phyloP scores from a whole-genome alignment of 1,284 basidiomycete genomes.

The Acaromyces ingoldii region DNA sequence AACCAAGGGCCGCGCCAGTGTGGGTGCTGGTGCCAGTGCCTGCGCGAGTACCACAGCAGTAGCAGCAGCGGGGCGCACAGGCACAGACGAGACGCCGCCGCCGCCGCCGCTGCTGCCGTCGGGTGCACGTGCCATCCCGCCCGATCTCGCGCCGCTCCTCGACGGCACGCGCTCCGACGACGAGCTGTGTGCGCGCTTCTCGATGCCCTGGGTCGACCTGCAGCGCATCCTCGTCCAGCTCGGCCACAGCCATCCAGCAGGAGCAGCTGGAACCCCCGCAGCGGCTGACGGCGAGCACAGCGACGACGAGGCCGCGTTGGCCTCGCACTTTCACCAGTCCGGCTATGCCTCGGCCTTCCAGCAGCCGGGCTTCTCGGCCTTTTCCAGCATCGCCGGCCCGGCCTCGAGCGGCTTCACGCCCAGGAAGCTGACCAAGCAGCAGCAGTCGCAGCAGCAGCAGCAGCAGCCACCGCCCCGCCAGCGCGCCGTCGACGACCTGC shows the following conservation, averaged over 20 bases:
- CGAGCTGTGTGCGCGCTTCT: constrained; percentile 75
- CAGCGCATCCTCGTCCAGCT: constrained; percentile 63
- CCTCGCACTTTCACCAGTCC: too few species aligned
- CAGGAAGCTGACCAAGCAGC: too few species aligned
- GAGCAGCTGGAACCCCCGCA: background rate
- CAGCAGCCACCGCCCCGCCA: too few species aligned
- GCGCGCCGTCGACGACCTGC: too few species aligned
- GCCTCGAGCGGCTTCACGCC: too few species aligned
- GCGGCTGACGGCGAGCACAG: too few species aligned
- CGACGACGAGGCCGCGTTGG: too few species aligned
- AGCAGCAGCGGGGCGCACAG: background rate
- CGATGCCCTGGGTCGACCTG: constrained; percentile 75
- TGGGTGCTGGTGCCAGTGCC: background rate
- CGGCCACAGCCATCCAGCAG: background rate
- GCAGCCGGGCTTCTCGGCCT: too few species aligned
- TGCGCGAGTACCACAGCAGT: background rate
- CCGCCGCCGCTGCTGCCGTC: background rate
- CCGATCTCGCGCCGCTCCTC: constrained; percentile 62
- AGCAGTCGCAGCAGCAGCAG: too few species aligned
- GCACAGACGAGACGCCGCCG: background rate
- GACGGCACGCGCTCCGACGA: constrained; percentile 88
- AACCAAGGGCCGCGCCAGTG: background rate
- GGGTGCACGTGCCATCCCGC: constrained; percentile 16
- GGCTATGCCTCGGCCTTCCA: too few species aligned
- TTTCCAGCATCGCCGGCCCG: too few species aligned